Conservation (phyloP, 1,284 basidiomycete species). For the Malassezia globosa region DNA sequence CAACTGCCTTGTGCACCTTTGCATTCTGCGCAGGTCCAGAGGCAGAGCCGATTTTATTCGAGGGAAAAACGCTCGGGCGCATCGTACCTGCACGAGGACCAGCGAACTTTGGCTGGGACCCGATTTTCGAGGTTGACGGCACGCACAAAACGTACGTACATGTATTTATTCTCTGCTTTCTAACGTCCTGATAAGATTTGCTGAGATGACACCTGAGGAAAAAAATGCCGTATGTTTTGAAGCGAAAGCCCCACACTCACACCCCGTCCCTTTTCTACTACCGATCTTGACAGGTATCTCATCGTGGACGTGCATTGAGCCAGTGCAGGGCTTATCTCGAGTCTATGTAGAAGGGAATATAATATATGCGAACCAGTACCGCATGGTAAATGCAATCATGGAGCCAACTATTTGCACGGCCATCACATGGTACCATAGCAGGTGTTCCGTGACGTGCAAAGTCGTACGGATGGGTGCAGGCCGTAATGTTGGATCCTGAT, state of each 20-base stretch:
- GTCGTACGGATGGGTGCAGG: conserved; percentile 7
- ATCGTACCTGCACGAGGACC: conserved; percentile 78
- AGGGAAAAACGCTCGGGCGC: conserved; percentile 73
- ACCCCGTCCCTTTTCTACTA: no score
- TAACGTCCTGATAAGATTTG: conserved; percentile 49
- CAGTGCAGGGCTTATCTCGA: conserved; percentile 8
- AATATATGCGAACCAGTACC: conserved; percentile 35
- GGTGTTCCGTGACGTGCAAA: conserved; percentile 24
- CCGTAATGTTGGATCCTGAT: conserved; percentile 1
- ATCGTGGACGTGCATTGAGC: conserved; percentile 13
- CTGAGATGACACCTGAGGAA: conserved; percentile 75
- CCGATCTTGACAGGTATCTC: conserved; percentile 19
- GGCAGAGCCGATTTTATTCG: conserved; percentile 56
- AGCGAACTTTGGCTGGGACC: conserved; percentile 74
- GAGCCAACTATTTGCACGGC: conserved; percentile 28
- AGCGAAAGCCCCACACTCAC: background rate
- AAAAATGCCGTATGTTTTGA: conserved; percentile 57
- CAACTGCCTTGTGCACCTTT: conserved; percentile 87
- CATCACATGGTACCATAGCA: conserved; percentile 33
- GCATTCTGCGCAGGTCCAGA: conserved; percentile 58
- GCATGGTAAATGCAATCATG: conserved; percentile 31
- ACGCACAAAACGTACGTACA: conserved; percentile 61
- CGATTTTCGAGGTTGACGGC: conserved; percentile 65
- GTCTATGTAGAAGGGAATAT: conserved; percentile 27
- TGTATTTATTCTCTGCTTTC: no score